A percentile compares a stretch with the other conserved stretches of the same genome.
These are phyloP conservation scores for Coniferiporia sulphurascens DNA, from an alignment of 1,284 basidiomycete genomes.

Conservation along the genomic window DNA sequence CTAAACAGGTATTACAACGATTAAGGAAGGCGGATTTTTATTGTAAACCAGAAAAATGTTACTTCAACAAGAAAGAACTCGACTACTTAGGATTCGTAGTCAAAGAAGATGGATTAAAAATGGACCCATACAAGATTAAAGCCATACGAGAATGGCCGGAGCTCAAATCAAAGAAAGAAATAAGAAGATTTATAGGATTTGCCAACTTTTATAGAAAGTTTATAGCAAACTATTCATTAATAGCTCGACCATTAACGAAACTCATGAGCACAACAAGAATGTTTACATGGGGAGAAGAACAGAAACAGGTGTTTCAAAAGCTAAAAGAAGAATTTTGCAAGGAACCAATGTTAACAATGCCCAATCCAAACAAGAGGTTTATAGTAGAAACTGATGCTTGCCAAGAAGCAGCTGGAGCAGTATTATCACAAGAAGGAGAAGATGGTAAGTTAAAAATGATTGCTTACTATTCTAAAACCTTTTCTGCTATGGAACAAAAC, in stretches of 20 bases:
- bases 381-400: background rate
- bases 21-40: slow-evolving; percentile 8
- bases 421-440: background rate
- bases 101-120: background rate
- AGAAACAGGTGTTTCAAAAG: slow-evolving; percentile 2
- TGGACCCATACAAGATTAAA: slow-evolving; percentile 25
- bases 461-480: background rate
- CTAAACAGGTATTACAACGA: slow-evolving; percentile 25
- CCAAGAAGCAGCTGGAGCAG: background rate
- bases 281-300: background rate
- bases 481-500: background rate
- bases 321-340: slow-evolving; percentile 21
- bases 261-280: slow-evolving; percentile 2
- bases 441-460: background rate
- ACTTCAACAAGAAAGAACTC: background rate
- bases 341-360: background rate
- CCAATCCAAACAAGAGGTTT: background rate
- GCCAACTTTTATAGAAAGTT: slow-evolving; percentile 33
- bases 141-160: slow-evolving; percentile 28
- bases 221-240: slow-evolving; percentile 26
- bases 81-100: slow-evolving; percentile 8
- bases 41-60: slow-evolving; percentile 11
- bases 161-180: slow-evolving; percentile 24
- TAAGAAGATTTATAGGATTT: slow-evolving; percentile 32
- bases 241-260: slow-evolving; percentile 23